A percentile compares a stretch with the other conserved stretches of the same genome.
phyloP scores from a whole-genome alignment of 352 stramenopile species.

The Globisporangium takayamanum region DNA sequence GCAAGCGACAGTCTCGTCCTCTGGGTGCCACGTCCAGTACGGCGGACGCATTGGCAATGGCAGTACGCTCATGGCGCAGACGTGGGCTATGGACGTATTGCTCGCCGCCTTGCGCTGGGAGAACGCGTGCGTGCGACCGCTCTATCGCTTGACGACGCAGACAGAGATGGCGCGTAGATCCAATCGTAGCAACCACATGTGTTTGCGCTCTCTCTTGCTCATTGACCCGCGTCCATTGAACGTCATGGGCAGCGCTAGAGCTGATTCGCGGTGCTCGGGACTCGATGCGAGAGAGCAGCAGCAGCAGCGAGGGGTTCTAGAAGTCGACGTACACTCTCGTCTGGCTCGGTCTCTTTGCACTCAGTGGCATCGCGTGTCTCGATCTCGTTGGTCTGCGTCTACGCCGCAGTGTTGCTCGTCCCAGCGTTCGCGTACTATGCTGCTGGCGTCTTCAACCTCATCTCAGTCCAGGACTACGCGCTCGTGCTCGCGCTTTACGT shows the following conservation, averaged over 20 bases:
- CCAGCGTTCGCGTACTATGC: conserved; percentile 13
- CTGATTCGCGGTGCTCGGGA: too few relatives aligned
- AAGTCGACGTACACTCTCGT: too few relatives aligned
- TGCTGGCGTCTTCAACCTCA: conserved; percentile 12
- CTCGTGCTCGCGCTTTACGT: conserved; percentile 7
- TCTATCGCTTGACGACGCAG: conserved; percentile 1
- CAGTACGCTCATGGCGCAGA: conserved; percentile 22
- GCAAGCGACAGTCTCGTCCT: too few relatives aligned
- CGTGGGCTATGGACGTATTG: conserved; percentile 24
- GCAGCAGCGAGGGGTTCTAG: too few relatives aligned
- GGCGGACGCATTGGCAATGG: conserved; percentile 17
- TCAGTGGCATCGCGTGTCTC: too few relatives aligned
- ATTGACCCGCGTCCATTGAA: too few relatives aligned
- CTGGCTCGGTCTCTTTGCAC: too few relatives aligned
- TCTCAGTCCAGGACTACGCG: conserved; percentile 3
- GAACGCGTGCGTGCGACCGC: conserved; percentile 5
- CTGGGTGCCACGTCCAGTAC: conserved; percentile 12
- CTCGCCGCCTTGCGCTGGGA: conserved; percentile 29
- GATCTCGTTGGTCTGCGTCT: background rate
- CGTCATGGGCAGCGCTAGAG: too few relatives aligned
- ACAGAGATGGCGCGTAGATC: too few relatives aligned
- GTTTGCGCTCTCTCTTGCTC: too few relatives aligned
- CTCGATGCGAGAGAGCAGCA: too few relatives aligned
- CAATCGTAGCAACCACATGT: too few relatives aligned
- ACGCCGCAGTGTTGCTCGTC: conserved; percentile 12